A percentile compares a stretch with the other conserved stretches of the same genome.
Conservation (phyloP, 768 basidiomycete genomes). For the Steccherinum ochraceum region DNA sequence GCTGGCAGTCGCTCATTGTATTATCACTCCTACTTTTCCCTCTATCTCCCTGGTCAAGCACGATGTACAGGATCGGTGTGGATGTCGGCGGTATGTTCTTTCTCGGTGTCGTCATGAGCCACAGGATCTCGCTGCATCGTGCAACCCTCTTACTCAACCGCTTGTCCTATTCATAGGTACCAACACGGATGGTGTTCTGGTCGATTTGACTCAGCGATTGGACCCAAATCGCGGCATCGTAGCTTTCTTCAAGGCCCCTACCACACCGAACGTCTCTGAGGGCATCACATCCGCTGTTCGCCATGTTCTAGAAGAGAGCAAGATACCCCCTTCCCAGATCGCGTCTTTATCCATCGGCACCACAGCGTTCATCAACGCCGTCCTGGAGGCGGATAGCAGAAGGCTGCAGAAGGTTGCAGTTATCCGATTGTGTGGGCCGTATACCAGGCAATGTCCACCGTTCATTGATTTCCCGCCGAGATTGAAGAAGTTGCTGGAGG, state of each 20-base stretch:
- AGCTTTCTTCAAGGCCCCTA: slow-evolving; percentile 39
- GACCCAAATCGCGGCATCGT: slow-evolving; percentile 30
- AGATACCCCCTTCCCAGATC: slow-evolving; percentile 31
- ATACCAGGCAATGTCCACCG: slow-evolving; percentile 51
- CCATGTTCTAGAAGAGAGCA: slow-evolving; percentile 34
- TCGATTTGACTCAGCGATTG: slow-evolving; percentile 25
- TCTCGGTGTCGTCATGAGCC: background rate
- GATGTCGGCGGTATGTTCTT: slow-evolving; percentile 20
- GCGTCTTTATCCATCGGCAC: slow-evolving; percentile 56
- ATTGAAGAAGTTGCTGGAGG: slow-evolving; percentile 25
- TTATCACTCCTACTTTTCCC: background rate
- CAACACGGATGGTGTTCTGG: slow-evolving; percentile 36
- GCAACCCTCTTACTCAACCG: background rate
- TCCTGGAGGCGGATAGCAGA: slow-evolving; percentile 48
- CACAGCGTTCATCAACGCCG: slow-evolving; percentile 45
- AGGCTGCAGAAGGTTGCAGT: slow-evolving; percentile 57
- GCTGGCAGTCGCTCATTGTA: background rate
- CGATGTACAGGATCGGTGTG: slow-evolving; percentile 22
- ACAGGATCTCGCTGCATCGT: background rate
- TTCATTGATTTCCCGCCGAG: slow-evolving; percentile 44
- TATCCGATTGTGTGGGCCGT: slow-evolving; percentile 55
- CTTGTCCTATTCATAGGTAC: slow-evolving; percentile 19
- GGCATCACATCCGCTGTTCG: slow-evolving; percentile 52
- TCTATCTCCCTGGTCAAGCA: background rate
- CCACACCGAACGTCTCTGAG: slow-evolving; percentile 49